phyloP scores from a whole-genome alignment of 768 basidiomycete species.

The Strobilomyces echinocephalus region DNA sequence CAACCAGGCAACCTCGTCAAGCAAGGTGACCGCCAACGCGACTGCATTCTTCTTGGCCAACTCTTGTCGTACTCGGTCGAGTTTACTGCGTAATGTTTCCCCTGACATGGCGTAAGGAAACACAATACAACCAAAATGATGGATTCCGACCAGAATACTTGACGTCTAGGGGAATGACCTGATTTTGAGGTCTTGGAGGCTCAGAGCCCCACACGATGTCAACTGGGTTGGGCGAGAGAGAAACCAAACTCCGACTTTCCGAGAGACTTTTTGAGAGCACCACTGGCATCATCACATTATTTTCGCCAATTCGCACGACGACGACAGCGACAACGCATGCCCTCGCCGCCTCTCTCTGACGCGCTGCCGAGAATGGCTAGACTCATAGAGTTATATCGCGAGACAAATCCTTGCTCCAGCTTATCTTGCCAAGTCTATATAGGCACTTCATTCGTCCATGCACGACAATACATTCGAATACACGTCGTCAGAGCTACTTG shows the following conservation, averaged over 20 bases:
- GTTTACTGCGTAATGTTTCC: slow-evolving; percentile 60
- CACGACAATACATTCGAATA: too few species aligned
- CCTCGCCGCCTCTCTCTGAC: too few species aligned
- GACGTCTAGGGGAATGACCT: slow-evolving; percentile 63
- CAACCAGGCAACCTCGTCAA: slow-evolving; percentile 94
- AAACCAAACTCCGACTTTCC: slow-evolving; percentile 59
- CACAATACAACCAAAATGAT: neutral
- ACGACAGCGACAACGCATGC: too few species aligned
- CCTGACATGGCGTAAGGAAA: slow-evolving; percentile 34
- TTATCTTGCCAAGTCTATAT: too few species aligned
- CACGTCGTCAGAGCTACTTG: too few species aligned
- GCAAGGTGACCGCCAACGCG: slow-evolving; percentile 77
- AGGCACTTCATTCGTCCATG: too few species aligned
- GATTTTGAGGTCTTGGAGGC: slow-evolving; percentile 60
- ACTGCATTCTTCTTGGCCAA: slow-evolving; percentile 49
- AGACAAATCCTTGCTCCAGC: too few species aligned
- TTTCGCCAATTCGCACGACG: too few species aligned
- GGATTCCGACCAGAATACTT: slow-evolving; percentile 60
- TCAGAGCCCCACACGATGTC: slow-evolving; percentile 70
- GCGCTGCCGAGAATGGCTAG: too few species aligned
- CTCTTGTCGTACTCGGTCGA: slow-evolving; percentile 60
- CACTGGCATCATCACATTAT: too few species aligned
- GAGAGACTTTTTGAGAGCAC: slow-evolving; percentile 55
- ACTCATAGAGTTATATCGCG: too few species aligned
- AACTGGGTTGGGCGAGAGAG: slow-evolving; percentile 68